Evolutionary conservation across 371 early-diverging fungal species (phyloP).

Genomic region (Actinomortierella wolfii): DNA sequence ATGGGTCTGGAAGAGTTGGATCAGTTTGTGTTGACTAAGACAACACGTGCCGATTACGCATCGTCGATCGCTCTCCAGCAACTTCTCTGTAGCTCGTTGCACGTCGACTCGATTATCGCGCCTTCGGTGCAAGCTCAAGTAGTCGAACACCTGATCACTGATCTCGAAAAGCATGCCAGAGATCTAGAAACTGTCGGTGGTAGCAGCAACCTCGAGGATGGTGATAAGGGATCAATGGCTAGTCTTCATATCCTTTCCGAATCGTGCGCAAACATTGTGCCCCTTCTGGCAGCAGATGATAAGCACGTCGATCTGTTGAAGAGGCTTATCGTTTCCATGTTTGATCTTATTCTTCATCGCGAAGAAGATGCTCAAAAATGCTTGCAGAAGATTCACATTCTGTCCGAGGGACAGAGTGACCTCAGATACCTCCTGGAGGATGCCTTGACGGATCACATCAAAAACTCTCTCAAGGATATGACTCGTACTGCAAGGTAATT

Average conservation of each 20-base stretch:
- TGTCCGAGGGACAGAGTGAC: slow-evolving; percentile 26
- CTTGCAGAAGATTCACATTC: slow-evolving; percentile 19
- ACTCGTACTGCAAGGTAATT: slow-evolving; percentile 51
- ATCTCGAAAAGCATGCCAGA: too few species aligned
- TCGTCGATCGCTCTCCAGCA: slow-evolving; percentile 8
- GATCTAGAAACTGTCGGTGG: too few species aligned
- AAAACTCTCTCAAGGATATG: slow-evolving; percentile 50
- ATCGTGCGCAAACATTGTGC: slow-evolving; percentile 12
- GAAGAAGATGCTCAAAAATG: slow-evolving; percentile 21
- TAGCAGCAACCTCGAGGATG: too few species aligned
- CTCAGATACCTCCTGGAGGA: slow-evolving; percentile 20
- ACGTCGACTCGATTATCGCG: slow-evolving; percentile 10
- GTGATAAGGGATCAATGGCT: too few species aligned
- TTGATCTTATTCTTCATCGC: slow-evolving; percentile 30
- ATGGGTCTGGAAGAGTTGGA: slow-evolving; percentile 23
- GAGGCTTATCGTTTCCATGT: slow-evolving; percentile 17
- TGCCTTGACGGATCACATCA: slow-evolving; percentile 48
- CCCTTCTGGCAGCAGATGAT: slow-evolving; percentile 10
- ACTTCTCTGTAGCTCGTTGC: slow-evolving; percentile 11
- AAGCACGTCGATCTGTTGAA: slow-evolving; percentile 6
- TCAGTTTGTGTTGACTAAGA: slow-evolving; percentile 22
- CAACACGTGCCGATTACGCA: slow-evolving; percentile 15
- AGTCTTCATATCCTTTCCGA: slow-evolving; percentile 17
- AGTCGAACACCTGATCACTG: slow-evolving; percentile 13
- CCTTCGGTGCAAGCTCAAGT: slow-evolving; percentile 17